phyloP scores from a whole-genome alignment of 2,329 filamentous ascomycete species.

The Arthrobotrys musiformis region DNA sequence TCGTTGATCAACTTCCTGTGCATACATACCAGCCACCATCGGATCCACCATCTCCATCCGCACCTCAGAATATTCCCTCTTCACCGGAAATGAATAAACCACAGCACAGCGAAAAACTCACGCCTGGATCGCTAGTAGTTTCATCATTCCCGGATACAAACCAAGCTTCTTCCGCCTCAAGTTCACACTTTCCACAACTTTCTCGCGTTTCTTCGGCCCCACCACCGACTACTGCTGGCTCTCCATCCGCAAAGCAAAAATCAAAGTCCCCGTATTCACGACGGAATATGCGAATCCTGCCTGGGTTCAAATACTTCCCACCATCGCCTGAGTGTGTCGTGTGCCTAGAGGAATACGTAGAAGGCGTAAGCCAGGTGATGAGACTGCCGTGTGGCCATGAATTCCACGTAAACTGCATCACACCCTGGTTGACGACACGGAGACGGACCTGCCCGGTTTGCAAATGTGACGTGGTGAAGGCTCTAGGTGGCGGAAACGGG shows the following conservation, averaged over 20 bases:
- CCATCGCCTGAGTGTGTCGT: slow-evolving; percentile 88
- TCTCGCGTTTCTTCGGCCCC: slow-evolving; percentile 64
- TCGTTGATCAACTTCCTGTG: slow-evolving; percentile 93
- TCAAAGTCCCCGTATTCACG: slow-evolving; percentile 29
- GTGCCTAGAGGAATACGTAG: slow-evolving; percentile 94
- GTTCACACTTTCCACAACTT: slow-evolving; percentile 60
- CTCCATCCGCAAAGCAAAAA: slow-evolving; percentile 25
- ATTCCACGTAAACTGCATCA: slow-evolving; percentile 98
- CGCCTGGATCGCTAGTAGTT: slow-evolving; percentile 56
- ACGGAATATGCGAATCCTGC: slow-evolving; percentile 61
- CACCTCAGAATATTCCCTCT: slow-evolving; percentile 73
- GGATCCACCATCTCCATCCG: slow-evolving; percentile 70
- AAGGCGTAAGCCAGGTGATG: slow-evolving; percentile 95
- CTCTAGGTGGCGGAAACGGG: slow-evolving; percentile 31
- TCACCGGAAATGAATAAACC: slow-evolving; percentile 60
- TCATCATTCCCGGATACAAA: slow-evolving; percentile 41
- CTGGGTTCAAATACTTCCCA: slow-evolving; percentile 63
- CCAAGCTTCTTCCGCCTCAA: slow-evolving; percentile 61
- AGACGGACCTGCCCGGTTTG: slow-evolving; percentile 98
- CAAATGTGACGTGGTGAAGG: slow-evolving; percentile 89
- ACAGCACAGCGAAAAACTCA: slow-evolving; percentile 55
- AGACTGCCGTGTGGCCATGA: slow-evolving; percentile 96
- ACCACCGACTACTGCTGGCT: slow-evolving; percentile 6
- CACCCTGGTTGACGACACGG: slow-evolving; percentile 94
- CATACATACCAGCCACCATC: slow-evolving; percentile 86